These are phyloP conservation scores for Aphanomyces stellatus DNA, from an alignment of 352 stramenopile genomes.

Conservation along the genomic window DNA sequence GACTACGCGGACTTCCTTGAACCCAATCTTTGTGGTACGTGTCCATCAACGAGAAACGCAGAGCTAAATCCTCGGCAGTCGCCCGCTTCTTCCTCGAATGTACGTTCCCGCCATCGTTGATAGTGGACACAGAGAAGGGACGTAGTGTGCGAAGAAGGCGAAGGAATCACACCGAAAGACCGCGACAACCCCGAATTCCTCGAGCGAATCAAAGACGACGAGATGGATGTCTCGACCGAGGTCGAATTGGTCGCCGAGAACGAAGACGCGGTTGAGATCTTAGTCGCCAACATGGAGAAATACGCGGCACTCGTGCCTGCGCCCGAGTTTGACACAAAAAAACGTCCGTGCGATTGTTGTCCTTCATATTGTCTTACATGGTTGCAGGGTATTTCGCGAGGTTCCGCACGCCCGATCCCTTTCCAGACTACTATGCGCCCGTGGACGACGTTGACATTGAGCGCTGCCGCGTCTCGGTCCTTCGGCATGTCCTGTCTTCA, in stretches of 20 bases:
- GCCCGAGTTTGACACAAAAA: conserved; percentile 31
- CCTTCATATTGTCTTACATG: not conserved
- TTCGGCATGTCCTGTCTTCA: conserved; percentile 25
- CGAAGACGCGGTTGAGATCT: conserved; percentile 31
- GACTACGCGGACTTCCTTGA: conserved; percentile 56
- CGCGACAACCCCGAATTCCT: conserved; percentile 26
- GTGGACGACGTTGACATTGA: conserved; percentile 33
- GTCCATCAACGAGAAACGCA: not conserved
- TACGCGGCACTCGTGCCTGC: conserved; percentile 37
- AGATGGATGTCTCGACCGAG: conserved; percentile 60
- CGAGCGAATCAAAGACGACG: conserved; percentile 43
- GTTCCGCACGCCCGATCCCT: conserved; percentile 9
- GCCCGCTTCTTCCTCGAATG: conserved; percentile 13
- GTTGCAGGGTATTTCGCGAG: conserved; percentile 1
- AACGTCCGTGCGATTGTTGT: not conserved
- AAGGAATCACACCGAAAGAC: conserved; percentile 40
- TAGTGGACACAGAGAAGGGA: not conserved
- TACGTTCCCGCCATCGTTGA: not conserved
- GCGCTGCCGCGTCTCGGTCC: conserved; percentile 42
- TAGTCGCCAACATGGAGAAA: conserved; percentile 35
- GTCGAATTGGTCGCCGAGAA: conserved; percentile 61
- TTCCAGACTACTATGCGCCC: conserved; percentile 15
- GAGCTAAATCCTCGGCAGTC: not conserved
- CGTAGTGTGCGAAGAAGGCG: conserved; percentile 34
- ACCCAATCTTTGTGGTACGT: conserved; percentile 37